Conservation (phyloP, 2,329 filamentous ascomycete genomes). For the Alternaria ventricosa region DNA sequence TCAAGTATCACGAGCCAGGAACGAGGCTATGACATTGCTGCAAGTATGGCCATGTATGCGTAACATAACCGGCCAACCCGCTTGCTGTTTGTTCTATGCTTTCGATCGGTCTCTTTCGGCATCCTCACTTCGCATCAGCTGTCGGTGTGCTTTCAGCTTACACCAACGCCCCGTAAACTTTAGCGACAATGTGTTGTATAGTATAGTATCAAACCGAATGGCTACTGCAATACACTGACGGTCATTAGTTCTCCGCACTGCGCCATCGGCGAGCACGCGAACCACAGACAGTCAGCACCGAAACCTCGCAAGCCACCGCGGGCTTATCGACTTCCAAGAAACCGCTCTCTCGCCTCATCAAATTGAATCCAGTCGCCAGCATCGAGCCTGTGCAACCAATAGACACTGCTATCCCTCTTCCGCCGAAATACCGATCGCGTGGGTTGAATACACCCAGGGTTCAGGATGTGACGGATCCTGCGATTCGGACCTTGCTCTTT, state of each 20-base stretch:
- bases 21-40: neutral
- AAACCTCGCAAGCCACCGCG: neutral
- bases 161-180: neutral
- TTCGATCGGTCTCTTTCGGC: neutral
- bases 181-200: neutral
- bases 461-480: constrained; percentile 1
- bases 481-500: neutral
- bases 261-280: neutral
- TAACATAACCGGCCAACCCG: neutral
- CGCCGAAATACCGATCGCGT: neutral
- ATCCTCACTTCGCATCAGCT: neutral
- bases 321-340: neutral
- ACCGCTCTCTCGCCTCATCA: neutral
- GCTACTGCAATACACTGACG: neutral
- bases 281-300: neutral
- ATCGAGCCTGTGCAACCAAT: neutral
- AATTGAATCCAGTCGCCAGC: neutral
- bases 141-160: neutral
- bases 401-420: neutral
- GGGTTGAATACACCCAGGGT: neutral
- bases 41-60: neutral
- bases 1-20: neutral
- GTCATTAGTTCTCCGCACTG: neutral
- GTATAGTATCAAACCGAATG: neutral
- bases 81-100: neutral